Percentiles rank a stretch among this genome's conserved stretches.
These are phyloP conservation scores for Syzygium jambos DNA, from an alignment of 345 rosid species.

Conservation along the genomic window DNA sequence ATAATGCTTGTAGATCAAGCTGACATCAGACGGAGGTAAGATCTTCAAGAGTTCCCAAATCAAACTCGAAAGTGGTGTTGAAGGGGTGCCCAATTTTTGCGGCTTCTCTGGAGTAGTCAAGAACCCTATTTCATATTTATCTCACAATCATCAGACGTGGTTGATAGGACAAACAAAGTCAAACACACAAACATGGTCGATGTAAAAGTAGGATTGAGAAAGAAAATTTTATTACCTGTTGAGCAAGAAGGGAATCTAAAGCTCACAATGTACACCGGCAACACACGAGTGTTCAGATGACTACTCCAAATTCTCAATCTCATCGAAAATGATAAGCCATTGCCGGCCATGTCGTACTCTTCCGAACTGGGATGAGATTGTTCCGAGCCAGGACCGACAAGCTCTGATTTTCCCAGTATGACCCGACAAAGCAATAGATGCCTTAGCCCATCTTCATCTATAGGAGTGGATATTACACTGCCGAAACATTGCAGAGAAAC, in stretches of 20 bases:
- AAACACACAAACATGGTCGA: neutral
- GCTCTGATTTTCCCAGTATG: slow-evolving; percentile 61
- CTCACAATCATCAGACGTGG: neutral
- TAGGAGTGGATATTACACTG: slow-evolving; percentile 38
- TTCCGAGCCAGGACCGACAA: slow-evolving; percentile 44
- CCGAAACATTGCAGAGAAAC: neutral
- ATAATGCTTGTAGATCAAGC: slow-evolving; percentile 18
- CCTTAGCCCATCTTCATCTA: slow-evolving; percentile 48
- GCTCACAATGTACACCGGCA: slow-evolving; percentile 66
- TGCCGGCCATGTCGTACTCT: slow-evolving; percentile 67
- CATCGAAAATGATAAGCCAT: slow-evolving; percentile 30
- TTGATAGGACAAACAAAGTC: neutral
- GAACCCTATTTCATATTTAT: slow-evolving; percentile 22
- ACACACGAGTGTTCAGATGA: slow-evolving; percentile 57
- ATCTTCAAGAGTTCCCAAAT: slow-evolving; percentile 6
- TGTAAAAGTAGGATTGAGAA: neutral
- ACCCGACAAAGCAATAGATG: slow-evolving; percentile 77
- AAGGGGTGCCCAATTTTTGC: slow-evolving; percentile 49
- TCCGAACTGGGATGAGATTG: slow-evolving; percentile 49
- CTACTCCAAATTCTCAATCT: slow-evolving; percentile 68
- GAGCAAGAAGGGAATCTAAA: slow-evolving; percentile 38
- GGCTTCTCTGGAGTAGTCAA: slow-evolving; percentile 7
- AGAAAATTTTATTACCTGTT: neutral
- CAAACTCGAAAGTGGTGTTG: slow-evolving; percentile 69
- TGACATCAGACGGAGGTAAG: slow-evolving; percentile 32